Percentiles rank a stretch among this genome's conserved stretches.
Conservation (phyloP, 805 yeast species). For the Wickerhamomyces subpelliculosus region DNA sequence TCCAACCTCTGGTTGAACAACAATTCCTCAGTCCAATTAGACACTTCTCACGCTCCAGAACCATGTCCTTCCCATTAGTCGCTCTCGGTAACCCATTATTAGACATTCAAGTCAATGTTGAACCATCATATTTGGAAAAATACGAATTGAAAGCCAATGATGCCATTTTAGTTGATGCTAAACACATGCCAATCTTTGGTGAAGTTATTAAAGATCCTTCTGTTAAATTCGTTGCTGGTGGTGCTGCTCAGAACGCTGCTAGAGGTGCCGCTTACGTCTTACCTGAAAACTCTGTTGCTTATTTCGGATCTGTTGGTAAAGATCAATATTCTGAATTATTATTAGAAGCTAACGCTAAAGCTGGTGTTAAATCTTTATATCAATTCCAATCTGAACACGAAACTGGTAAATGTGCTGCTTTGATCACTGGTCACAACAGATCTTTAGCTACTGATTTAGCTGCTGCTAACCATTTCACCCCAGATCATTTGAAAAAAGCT, state of each 20-base stretch:
- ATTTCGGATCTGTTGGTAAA: constrained; percentile 94
- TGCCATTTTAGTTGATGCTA: constrained; percentile 79
- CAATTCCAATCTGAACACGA: constrained; percentile 69
- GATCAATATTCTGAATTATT: constrained; percentile 82
- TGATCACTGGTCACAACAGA: constrained; percentile 82
- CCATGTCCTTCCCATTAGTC: constrained; percentile 61
- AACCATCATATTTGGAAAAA: constrained; percentile 61
- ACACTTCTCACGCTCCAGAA: too few relatives aligned
- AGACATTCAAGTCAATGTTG: constrained; percentile 78
- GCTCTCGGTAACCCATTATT: constrained; percentile 91
- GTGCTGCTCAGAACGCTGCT: constrained; percentile 99
- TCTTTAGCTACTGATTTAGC: constrained; percentile 93
- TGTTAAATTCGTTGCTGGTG: constrained; percentile 85
- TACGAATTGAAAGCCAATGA: constrained; percentile 85
- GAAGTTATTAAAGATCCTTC: constrained; percentile 61
- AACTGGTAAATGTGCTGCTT: constrained; percentile 98
- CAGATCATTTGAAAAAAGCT: constrained; percentile 78
- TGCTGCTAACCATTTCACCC: constrained; percentile 96
- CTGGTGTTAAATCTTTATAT: constrained; percentile 85
- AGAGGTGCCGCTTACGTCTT: constrained; percentile 95
- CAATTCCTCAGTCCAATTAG: background rate
- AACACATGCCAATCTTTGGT: constrained; percentile 79
- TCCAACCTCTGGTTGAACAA: background rate
- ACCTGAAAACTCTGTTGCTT: constrained; percentile 75
- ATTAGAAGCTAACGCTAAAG: constrained; percentile 73